phyloP scores from a whole-genome alignment of 306 rosid genomes.

The Pyrus bretschneideri region DNA sequence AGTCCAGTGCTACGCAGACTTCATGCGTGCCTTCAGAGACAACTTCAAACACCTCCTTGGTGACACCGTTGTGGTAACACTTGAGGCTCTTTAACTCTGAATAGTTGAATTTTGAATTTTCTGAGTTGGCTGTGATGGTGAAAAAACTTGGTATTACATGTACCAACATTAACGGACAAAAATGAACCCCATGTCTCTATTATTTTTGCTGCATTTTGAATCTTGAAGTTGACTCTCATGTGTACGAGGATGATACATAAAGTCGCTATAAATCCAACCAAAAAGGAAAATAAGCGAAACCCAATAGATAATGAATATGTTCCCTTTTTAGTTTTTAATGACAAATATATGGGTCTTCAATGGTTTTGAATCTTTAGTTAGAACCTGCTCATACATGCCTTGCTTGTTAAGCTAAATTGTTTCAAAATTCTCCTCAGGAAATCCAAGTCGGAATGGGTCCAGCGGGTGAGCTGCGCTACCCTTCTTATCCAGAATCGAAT shows the following conservation, averaged over 20 bases:
- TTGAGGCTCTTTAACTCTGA: not conserved
- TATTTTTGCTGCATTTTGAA: not conserved
- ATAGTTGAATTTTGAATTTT: not conserved
- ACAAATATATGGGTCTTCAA: not conserved
- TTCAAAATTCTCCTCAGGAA: constrained; percentile 45
- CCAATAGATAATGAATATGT: too few species aligned
- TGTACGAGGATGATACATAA: not conserved
- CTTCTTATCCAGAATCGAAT: constrained; percentile 87
- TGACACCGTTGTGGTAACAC: constrained; percentile 79
- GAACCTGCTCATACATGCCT: not conserved
- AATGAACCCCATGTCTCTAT: not conserved
- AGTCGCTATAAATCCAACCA: not conserved
- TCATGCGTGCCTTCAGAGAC: constrained; percentile 85
- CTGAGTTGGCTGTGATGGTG: not conserved
- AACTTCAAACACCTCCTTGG: constrained; percentile 75
- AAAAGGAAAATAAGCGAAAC: not conserved
- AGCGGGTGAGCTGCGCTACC: constrained; percentile 96
- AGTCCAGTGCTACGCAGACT: constrained; percentile 84
- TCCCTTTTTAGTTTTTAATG: too few species aligned
- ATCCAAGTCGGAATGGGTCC: constrained; percentile 99
- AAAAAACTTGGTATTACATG: too few species aligned
- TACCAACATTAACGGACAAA: not conserved
- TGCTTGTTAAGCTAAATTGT: not conserved
- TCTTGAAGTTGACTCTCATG: not conserved
- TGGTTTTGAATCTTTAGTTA: not conserved